Base-by-base conservation (phyloP, 169 alveolate genomes). In the Plasmodium berghei region DNA sequence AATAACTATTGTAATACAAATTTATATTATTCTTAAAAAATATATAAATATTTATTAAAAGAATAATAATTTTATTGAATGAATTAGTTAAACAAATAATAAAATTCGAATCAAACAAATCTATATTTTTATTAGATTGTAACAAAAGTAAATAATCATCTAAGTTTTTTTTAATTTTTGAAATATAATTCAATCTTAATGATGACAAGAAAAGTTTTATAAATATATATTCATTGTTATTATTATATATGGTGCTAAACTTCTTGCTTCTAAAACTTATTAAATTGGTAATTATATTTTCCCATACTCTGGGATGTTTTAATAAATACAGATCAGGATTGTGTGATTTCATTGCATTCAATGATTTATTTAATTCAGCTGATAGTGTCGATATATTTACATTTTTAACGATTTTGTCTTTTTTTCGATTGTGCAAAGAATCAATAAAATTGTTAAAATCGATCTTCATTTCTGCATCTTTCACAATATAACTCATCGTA, bases 41-140 rank as follows among this genome's bases (percentile, higher is more conserved):
- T 46, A 86, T 59, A 66, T 70, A 86, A 34, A 86, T 22, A 54
- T 86, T 86, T 9, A 71, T 86, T 86, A 86, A 42, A 45, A 86
- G 74, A 59, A 86, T 69, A 59, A 69, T 58, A 70, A 86, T 71
- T 86, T 72, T 86, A 56, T 86, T 86, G 34, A 86, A 54, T 24
- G 71, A 72, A 63, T 86, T 86, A 54, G 49, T 86, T 42, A 72
- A 71, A 34, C 91, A 86, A 48, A 86, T 86, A 72, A 86, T 28
- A 22, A 86, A 58, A 46, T 86, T 86, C 28, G 87, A 86, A 49
- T 86, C 91, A 70, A 71, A 86, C 16, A 86, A 64, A 54, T 86
- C 91, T 34, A 86, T 52, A 22, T 58, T 86, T 18, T 42, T 86
- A 52, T 86, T 16, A 62, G 52, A 71, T 26, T 9, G 22, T 61